Evolutionary conservation across 129 eudicot species (phyloP), one percentile per base, ranked within the genome.

Genomic region (Flaveria robusta): DNA sequence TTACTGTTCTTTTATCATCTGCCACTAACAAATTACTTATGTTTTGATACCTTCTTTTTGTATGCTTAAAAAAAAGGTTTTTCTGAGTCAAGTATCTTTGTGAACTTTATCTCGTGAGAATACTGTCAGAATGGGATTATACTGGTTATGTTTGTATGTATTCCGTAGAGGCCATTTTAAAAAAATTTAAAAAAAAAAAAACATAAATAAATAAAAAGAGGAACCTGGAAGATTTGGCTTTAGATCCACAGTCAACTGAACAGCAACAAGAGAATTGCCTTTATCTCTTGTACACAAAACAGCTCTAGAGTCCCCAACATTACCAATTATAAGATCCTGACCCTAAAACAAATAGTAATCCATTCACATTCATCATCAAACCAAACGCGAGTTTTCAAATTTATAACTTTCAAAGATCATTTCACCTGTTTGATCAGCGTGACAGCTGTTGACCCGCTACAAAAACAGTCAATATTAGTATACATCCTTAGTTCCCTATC

Each of bases 381-480:
- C 20, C 0, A 81, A 74, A 67, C 50, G 22, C 64, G 18, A 0
- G 10, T 52, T 20, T 20, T 15, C 34, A 52, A 78, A 46, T 59
- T 1, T n/a, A 7, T 0, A 27, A 27, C 15, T 43, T 52, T 51
- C 16, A 27, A 41, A 42, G 56, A n/a, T 4, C 14, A 58, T 34
- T 26, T n/a, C 62, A 92, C 97, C 97, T 92, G 96, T 83, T 92
- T 92, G 15, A 92, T 84, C 34, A 92, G 54, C 7, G 97, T 89
- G 29, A 92, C 97, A 3, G 96, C 97, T 56, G 97, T 92, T 42
- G 97, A 87, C 52, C 97, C 97, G 75, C 97, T 92, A 80, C 96
- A 92, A 79, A 89, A 92, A 83, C 96, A 87, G 68, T 92, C 97
- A 14, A 89, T 87, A 72, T 79, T 89, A 2, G 86, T 42, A 77